These are phyloP conservation scores for Saturnispora serradocipensis DNA, from an alignment of 805 yeast species.

Conservation along the genomic window DNA sequence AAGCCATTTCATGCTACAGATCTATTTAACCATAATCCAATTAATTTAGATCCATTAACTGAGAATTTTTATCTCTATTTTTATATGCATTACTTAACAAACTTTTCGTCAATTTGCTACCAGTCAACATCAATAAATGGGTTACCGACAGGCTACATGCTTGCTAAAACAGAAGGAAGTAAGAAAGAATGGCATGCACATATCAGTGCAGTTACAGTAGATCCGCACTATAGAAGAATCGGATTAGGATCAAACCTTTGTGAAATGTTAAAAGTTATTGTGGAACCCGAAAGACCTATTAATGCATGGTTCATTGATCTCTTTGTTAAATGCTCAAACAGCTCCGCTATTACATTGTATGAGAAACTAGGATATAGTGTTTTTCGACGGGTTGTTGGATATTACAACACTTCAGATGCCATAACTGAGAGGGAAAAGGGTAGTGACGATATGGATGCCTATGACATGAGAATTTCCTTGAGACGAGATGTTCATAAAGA, in stretches of 20 bases:
- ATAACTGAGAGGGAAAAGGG: conserved; percentile 30
- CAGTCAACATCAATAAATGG: conserved; percentile 39
- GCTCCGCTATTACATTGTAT: conserved; percentile 70
- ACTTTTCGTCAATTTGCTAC: conserved; percentile 88
- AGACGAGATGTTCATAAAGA: conserved; percentile 44
- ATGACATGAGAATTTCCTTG: conserved; percentile 69
- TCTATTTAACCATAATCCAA: conserved; percentile 57
- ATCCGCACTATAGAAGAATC: conserved; percentile 70
- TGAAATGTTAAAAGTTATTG: conserved; percentile 57
- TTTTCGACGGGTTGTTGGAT: conserved; percentile 80
- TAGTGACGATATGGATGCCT: conserved; percentile 75
- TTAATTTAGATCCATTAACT: conserved; percentile 82
- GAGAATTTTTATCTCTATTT: conserved; percentile 84
- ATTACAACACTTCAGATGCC: conserved; percentile 44
- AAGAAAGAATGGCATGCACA: conserved; percentile 90
- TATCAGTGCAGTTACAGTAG: conserved; percentile 90
- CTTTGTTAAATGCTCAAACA: conserved; percentile 82
- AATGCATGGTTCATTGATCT: conserved; percentile 80
- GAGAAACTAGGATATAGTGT: conserved; percentile 81
- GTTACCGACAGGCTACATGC: conserved; percentile 63
- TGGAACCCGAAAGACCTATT: conserved; percentile 59
- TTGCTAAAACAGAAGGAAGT: conserved; percentile 93
- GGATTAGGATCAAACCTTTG: conserved; percentile 82
- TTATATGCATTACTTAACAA: conserved; percentile 70
- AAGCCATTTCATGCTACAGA: conserved; percentile 86